These are phyloP conservation scores for Pichia membranifaciens DNA, from an alignment of 805 yeast genomes.

Conservation along the genomic window DNA sequence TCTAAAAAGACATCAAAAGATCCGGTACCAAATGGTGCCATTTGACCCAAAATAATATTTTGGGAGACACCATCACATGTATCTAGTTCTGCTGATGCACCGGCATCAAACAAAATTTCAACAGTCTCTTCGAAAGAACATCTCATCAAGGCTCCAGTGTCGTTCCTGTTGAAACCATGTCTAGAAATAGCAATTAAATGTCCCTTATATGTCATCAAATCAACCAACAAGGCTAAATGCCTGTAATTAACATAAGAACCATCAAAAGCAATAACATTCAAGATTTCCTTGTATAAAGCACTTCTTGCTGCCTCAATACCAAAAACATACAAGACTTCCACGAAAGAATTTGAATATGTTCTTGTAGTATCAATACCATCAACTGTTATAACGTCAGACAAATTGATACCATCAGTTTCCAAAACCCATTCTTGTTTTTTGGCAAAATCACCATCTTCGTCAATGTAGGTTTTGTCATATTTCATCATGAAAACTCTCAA, in stretches of 20 bases:
- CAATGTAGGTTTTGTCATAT: conserved; percentile 66
- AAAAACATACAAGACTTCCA: conserved; percentile 86
- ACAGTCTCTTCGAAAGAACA: conserved; percentile 99
- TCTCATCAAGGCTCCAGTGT: conserved; percentile 98
- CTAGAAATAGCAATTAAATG: conserved; percentile 98
- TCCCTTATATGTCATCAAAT: conserved; percentile 98
- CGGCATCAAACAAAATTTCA: conserved; percentile 95
- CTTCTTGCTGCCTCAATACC: conserved; percentile 99
- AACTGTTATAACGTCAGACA: conserved; percentile 90
- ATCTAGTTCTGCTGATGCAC: conserved; percentile 95
- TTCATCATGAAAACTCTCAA: conserved; percentile 88
- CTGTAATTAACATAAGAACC: conserved; percentile 99
- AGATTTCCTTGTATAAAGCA: conserved; percentile 88
- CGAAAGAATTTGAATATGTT: conserved; percentile 93
- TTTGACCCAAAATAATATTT: conserved; percentile 94
- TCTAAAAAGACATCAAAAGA: conserved; percentile 93
- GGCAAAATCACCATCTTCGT: conserved; percentile 76
- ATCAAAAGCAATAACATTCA: conserved; percentile 97
- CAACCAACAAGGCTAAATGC: conserved; percentile 95
- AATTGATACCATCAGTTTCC: conserved; percentile 97
- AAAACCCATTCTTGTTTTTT: conserved; percentile 96
- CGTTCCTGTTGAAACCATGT: conserved; percentile 98
- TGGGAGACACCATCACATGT: conserved; percentile 99
- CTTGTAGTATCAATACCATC: conserved; percentile 90
- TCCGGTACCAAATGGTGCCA: conserved; percentile 99